phyloP scores from a whole-genome alignment of 2,329 filamentous ascomycete genomes.

The Thermothelomyces thermophilus region DNA sequence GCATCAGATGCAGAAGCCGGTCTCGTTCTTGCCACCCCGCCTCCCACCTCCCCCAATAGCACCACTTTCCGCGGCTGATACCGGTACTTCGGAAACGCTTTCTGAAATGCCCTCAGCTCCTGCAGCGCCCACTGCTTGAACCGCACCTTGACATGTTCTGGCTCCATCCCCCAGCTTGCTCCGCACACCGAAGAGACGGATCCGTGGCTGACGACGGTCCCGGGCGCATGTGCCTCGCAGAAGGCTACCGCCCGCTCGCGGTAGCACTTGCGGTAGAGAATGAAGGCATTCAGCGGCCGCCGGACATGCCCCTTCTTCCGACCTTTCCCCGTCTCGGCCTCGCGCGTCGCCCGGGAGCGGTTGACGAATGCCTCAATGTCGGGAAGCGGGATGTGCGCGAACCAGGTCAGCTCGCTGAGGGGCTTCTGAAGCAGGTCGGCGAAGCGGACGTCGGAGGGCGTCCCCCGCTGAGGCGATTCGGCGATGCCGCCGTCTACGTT shows the following conservation, averaged over 20 bases:
- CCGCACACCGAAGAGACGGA: not conserved
- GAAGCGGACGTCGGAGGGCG: no score
- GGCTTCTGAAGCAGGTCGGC: not conserved
- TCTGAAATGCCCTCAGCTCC: no score
- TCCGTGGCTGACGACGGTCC: not conserved
- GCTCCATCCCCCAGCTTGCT: not conserved
- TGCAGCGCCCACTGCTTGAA: not conserved
- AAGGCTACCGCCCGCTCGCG: not conserved
- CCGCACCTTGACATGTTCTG: not conserved
- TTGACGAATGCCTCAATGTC: not conserved
- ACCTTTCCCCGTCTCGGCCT: not conserved
- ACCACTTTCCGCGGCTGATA: no score
- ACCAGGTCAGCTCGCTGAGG: not conserved
- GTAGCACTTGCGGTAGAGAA: not conserved
- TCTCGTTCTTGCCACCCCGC: no score
- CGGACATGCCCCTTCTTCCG: not conserved
- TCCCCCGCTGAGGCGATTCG: no score
- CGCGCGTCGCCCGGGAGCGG: not conserved
- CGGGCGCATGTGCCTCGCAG: not conserved
- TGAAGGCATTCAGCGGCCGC: not conserved
- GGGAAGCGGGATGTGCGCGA: not conserved
- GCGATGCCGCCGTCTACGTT: no score
- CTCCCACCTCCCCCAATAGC: no score
- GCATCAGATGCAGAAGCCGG: no score
- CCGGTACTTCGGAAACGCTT: no score